A percentile compares a stretch with the other conserved stretches of the same genome.
Evolutionary conservation across 148 eudicot genomes (phyloP).

Genomic region (Suaeda aralocaspica): DNA sequence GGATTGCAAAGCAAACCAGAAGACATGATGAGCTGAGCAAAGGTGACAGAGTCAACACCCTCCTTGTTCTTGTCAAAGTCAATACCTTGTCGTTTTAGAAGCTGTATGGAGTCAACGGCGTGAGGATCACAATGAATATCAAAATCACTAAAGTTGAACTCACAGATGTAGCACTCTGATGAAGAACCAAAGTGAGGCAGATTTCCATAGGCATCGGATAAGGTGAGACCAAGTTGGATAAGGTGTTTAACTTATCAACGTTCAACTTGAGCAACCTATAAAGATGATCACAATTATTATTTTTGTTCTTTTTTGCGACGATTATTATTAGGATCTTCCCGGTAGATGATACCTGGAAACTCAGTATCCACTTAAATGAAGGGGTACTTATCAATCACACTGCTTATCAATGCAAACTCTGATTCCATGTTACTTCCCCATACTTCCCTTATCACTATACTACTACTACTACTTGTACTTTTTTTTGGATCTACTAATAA

Average conservation of each 20-base stretch:
- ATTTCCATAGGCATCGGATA: constrained; percentile 48
- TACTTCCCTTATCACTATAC: constrained; percentile 47
- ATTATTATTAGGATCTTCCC: background rate
- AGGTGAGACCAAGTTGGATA: constrained; percentile 68
- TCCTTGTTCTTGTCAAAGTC: constrained; percentile 41
- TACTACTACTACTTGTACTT: constrained; percentile 10
- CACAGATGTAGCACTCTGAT: constrained; percentile 42
- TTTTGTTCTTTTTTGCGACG: too few species aligned
- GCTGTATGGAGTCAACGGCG: constrained; percentile 53
- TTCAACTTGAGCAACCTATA: constrained; percentile 55
- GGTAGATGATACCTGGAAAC: constrained; percentile 55
- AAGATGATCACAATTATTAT: constrained; percentile 20
- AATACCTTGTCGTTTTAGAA: constrained; percentile 46
- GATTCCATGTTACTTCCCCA: constrained; percentile 43
- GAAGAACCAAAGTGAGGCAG: constrained; percentile 39
- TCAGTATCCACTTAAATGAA: constrained; percentile 68
- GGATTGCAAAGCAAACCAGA: constrained; percentile 59
- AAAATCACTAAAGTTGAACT: constrained; percentile 56
- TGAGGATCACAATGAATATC: constrained; percentile 46
- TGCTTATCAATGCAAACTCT: constrained; percentile 42
- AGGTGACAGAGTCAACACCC: constrained; percentile 41
- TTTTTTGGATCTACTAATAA: background rate
- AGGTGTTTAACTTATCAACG: constrained; percentile 54
- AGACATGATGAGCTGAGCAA: constrained; percentile 58
- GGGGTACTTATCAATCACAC: constrained; percentile 38